Evolutionary conservation across 495 filamentous ascomycete species (phyloP), one percentile per base, ranked within the genome.

Genomic region (Trichoderma asperelloides): DNA sequence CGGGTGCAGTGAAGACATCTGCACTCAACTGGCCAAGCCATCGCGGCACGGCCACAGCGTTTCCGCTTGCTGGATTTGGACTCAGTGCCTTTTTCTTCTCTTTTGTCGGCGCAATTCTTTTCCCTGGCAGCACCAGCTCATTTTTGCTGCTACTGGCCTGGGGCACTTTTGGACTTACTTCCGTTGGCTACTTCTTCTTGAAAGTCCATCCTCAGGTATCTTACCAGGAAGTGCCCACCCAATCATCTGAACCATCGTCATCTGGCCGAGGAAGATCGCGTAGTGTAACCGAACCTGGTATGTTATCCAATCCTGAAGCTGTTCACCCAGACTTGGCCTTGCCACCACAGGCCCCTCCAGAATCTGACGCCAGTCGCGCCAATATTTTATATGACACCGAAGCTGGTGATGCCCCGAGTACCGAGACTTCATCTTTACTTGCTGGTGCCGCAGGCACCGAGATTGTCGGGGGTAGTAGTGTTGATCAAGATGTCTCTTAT

Each of bases 41-140:
- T 72, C 87, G 95, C 57, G 95, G 96, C 65, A 97, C 94, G 23
- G 95, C 95, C 16, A 98, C 95, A 8, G 93, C 92, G 2, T 91
- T 98, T 73, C 94, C 95, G 8, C 78, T 98, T 60, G 88, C 94
- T 51, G 92, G 91, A 5, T 97, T 98, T 75, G 95, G 95, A 28
- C 81, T 98, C 39, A 97, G 94, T 78, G 95, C 95, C 62, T 92
- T 98, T 75, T 96, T 98, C 83, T 98, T 96, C 80, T 90, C 95
- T 21, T 81, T 86, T 23, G 77, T 93, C 27, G 91, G 93, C 3
- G 83, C 84, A 41, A 70, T 94, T 62, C 81, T 92, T 63, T 96
- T 97, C 78, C 91, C 93, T 30, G 91, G 91, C 62, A 86, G 94
- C 69, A 96, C 91, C 11, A 85, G 87, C 57, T 81, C 82, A 41